A percentile compares a stretch with the other conserved stretches of the same genome.
Conservation (phyloP, 768 basidiomycete genomes). For the Hericium coralloides region DNA sequence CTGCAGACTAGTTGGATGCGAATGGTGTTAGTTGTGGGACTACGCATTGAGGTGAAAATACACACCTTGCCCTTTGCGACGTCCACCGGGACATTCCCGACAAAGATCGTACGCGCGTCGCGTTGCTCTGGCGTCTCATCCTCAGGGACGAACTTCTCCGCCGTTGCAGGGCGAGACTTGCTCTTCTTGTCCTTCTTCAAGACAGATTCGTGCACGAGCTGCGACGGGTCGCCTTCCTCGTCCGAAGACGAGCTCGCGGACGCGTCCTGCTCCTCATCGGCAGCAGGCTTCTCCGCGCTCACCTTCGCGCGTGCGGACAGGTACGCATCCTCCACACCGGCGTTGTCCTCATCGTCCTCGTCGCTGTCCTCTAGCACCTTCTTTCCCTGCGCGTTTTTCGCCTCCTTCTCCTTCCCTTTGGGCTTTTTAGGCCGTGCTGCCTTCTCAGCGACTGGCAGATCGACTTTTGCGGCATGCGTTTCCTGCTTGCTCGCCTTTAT, state of each 20-base stretch:
- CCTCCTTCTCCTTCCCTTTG: constrained; percentile 11
- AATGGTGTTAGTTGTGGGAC: background rate
- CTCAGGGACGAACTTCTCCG: constrained; percentile 42
- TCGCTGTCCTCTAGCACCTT: constrained; percentile 1
- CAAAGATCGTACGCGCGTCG: constrained; percentile 80
- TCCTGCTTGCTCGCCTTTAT: background rate
- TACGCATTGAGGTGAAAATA: constrained; percentile 1
- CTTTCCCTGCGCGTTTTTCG: constrained; percentile 10
- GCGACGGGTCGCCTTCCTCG: constrained; percentile 25
- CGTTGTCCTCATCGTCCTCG: constrained; percentile 18
- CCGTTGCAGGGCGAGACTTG: constrained; percentile 14
- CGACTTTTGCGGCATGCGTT: background rate
- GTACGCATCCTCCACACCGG: constrained; percentile 28
- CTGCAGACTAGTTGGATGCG: constrained; percentile 41
- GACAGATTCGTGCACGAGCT: constrained; percentile 60
- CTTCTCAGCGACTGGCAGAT: too few relatives aligned
- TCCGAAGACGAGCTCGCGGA: constrained; percentile 25
- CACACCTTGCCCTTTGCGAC: constrained; percentile 70
- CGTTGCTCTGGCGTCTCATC: constrained; percentile 69
- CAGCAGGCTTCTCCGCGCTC: constrained; percentile 10
- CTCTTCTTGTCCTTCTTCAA: constrained; percentile 23
- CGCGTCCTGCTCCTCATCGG: constrained; percentile 11
- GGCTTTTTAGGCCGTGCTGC: constrained; percentile 6
- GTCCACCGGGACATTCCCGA: constrained; percentile 80
- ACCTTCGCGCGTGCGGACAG: constrained; percentile 6